Evolutionary conservation across 2,329 filamentous ascomycete genomes (phyloP).

Genomic region (Nigrospora oryzae): DNA sequence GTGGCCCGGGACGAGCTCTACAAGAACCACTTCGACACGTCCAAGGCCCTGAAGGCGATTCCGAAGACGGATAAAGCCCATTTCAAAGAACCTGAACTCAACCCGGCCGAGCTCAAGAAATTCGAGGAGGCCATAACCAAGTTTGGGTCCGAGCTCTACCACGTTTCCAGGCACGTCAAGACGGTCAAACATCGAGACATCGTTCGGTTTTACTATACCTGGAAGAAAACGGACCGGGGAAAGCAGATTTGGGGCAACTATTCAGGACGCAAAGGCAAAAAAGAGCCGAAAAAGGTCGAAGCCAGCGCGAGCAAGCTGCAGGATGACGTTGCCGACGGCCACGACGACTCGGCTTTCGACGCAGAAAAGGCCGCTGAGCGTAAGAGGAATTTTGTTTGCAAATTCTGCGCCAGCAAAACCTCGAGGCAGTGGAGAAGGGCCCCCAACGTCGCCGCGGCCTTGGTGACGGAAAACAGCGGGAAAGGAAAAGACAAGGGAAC

Average conservation of each 20-base stretch:
- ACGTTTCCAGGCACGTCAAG: constrained; percentile 78
- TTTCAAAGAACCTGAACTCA: constrained; percentile 79
- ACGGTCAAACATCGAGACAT: constrained; percentile 71
- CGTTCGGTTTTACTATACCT: constrained; percentile 91
- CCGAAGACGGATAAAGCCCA: constrained; percentile 58
- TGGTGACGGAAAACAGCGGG: constrained; percentile 54
- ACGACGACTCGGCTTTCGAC: constrained; percentile 95
- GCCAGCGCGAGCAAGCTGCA: constrained; percentile 67
- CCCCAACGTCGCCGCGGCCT: constrained; percentile 65
- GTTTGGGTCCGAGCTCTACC: constrained; percentile 82
- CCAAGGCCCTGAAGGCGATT: constrained; percentile 63
- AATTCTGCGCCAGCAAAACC: constrained; percentile 74
- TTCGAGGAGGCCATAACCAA: constrained; percentile 89
- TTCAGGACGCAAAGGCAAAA: constrained; percentile 81
- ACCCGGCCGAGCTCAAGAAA: constrained; percentile 69
- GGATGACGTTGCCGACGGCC: constrained; percentile 85
- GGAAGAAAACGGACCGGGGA: constrained; percentile 89
- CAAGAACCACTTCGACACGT: constrained; percentile 60
- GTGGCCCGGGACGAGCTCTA: constrained; percentile 70
- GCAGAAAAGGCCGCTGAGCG: constrained; percentile 70
- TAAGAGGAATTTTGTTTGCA: constrained; percentile 84
- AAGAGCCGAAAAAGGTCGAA: constrained; percentile 69
- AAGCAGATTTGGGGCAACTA: constrained; percentile 86
- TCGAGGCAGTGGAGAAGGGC: constrained; percentile 90
- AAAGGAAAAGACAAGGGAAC: constrained; percentile 72